Percentiles rank a stretch among this genome's conserved stretches.
Evolutionary conservation across 2,329 filamentous ascomycete genomes (phyloP).

Genomic region (Colletotrichum liaoningense): DNA sequence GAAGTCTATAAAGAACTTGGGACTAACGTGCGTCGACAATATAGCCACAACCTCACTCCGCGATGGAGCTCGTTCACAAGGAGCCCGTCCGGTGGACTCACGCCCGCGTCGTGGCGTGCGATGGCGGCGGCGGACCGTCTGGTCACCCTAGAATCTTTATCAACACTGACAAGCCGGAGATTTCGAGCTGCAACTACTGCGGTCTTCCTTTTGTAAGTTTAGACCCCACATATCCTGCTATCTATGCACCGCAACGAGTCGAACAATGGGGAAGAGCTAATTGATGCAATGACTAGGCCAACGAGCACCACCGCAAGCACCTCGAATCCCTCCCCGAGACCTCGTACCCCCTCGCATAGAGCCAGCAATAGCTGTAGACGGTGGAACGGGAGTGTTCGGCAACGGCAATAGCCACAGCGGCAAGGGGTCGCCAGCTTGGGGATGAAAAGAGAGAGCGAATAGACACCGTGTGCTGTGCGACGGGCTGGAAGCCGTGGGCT

Average conservation of each 20-base stretch:
- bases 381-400: neutral
- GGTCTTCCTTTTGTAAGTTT: conserved; percentile 89
- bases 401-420: neutral
- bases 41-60: conserved; percentile 88
- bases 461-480: neutral
- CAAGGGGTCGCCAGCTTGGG: neutral
- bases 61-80: conserved; percentile 96
- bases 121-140: conserved; percentile 89
- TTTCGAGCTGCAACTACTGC: conserved; percentile 91
- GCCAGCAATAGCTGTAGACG: neutral
- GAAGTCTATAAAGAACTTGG: neutral
- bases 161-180: conserved; percentile 97
- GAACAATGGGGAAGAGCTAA: neutral
- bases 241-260: neutral
- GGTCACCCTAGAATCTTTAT: conserved; percentile 97
- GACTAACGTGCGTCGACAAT: neutral
- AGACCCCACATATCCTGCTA: neutral
- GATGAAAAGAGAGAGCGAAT: neutral
- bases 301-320: conserved; percentile 87
- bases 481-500: conserved; percentile 15
- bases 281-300: conserved; percentile 68
- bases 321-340: conserved; percentile 85
- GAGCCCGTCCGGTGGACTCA: conserved; percentile 95
- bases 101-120: conserved; percentile 83
- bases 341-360: conserved; percentile 79